Evolutionary conservation across 2,329 filamentous ascomycete genomes (phyloP), one percentile per base, ranked within the genome.

Genomic region (Coniella vitis): DNA sequence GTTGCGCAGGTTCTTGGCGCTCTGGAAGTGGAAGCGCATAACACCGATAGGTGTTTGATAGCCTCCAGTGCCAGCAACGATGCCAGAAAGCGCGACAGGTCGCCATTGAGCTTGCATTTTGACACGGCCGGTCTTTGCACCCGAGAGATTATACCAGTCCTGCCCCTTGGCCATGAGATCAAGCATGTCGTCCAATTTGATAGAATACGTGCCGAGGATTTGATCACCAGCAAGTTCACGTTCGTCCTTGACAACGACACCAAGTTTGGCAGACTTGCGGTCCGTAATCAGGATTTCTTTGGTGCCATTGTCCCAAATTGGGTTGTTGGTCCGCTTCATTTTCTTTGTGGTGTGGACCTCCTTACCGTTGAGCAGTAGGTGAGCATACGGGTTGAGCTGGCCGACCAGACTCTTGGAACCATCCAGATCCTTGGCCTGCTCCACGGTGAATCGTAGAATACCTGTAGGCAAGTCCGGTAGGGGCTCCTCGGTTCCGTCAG

Each of bases 241-340:
- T 57, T 97, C 91, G 62, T 98, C 93, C 70, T 96, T 98, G 75
- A 98, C 83, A 14, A 91, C 87, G 48, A 98, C 72, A 48, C 91
- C 94, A 45, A 98, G 76, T 63, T 89, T 93, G 49, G 93, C 90
- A 63, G 81, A 84, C 71, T 90, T 95, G 54, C 87, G 84, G 63
- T 98, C 90, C 1, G 90, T 96, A 62, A 98, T 91, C 53, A 98
- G 81, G 58, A 98, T 82, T 63, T 98, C 93, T 69, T 95, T 95
- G 57, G 83, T 86, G 7, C 87, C 87, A 62, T 97, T 86, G 47
- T 91, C 85, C 84, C 90, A 98, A 60, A 98, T 90, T 7, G 93
- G 93, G 60, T 95, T 93, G 70, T 98, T 98, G 52, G 90, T 97
- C 53, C 91, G 85, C 77, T 97, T 98, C 60, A 96, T 78, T 67